phyloP scores from a whole-genome alignment of 176 grass and related monocot species.

The Carex cristatella region DNA sequence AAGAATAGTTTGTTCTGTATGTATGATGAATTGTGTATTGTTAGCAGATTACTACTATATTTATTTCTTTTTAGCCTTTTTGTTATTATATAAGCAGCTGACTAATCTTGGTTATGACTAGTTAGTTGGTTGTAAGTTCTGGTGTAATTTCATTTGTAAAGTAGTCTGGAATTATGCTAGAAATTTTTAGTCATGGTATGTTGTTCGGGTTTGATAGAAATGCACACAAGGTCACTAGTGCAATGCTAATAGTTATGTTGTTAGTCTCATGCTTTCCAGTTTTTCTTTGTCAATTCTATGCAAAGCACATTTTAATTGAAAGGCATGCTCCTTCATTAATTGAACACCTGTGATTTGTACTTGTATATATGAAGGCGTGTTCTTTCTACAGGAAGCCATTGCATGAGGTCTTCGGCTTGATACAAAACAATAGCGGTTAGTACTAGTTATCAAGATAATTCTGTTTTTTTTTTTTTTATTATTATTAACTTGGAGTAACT shows the following conservation, averaged over 20 bases:
- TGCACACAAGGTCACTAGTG: not conserved
- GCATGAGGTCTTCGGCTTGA: not conserved
- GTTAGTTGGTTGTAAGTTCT: not conserved
- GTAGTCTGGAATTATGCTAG: constrained; percentile 9
- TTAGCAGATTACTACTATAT: not conserved
- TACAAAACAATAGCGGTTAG: not conserved
- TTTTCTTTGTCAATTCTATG: not conserved
- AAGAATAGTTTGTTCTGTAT: not conserved
- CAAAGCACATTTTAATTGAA: not conserved
- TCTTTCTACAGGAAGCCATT: too few species aligned
- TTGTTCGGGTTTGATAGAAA: not conserved
- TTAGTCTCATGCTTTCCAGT: not conserved
- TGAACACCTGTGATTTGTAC: not conserved
- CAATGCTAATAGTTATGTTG: not conserved
- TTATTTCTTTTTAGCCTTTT: not conserved
- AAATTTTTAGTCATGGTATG: not conserved
- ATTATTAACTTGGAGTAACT: not conserved
- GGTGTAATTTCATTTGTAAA: constrained; percentile 6
- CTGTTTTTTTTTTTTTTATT: not conserved
- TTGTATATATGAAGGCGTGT: not conserved
- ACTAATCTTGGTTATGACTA: not conserved
- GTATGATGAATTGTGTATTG: not conserved
- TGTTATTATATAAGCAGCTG: not conserved
- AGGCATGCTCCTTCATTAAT: not conserved
- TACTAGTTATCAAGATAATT: not conserved